Evolutionary conservation across 768 basidiomycete genomes (phyloP), one percentile per base, ranked within the genome.

Genomic region (Rhodotorula babjevae): DNA sequence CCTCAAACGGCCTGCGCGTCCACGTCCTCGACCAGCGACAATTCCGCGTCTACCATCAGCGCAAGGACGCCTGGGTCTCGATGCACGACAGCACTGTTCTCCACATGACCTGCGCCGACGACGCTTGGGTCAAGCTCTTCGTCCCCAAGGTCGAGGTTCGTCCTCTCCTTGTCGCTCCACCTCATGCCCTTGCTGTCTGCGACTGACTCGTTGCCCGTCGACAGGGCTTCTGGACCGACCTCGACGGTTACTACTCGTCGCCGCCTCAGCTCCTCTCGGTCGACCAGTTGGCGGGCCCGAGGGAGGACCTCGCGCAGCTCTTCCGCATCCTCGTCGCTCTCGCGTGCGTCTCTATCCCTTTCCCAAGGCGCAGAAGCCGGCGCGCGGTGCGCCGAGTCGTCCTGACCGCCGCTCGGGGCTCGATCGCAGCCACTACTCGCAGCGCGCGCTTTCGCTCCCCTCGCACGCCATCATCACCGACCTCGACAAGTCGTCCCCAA

Each of bases 141-240:
- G 16, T 74, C 10, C n/a, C 65, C 0, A 74, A 74, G 52, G 65
- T 60, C 9, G 40, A 62, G 46, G 64, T 66, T 27, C 21, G 60
- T 60, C 36, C 47, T 36, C 36, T 36, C 36, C 9, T 36, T 9
- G 5, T 15, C 33, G n/a, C n/a, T n/a, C 49, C 10, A n/a, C 12
- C 27, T 1, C 2, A 15, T 1, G 4, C 27, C 29, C 31, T n/a
- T 3, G 3, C 7, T 11, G 21, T 49, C 29, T 21, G 31, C 14
- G 4, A 23, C 21, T 23, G 44, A 33, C 7, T 42, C 36, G 31
- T 27, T 29, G n/a, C 0, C 10, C 3, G 6, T 3, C 6, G 18
- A 31, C 50, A 69, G 68, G 73, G 73, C 19, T 74, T 67, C 73
- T 74, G 73, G 73, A 15, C 33, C 40, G 73, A 74, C 29, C 65